Percentiles rank a stretch among this genome's conserved stretches.
Evolutionary conservation across 2,329 filamentous ascomycete species (phyloP).

Genomic region (Colletotrichum siamense): DNA sequence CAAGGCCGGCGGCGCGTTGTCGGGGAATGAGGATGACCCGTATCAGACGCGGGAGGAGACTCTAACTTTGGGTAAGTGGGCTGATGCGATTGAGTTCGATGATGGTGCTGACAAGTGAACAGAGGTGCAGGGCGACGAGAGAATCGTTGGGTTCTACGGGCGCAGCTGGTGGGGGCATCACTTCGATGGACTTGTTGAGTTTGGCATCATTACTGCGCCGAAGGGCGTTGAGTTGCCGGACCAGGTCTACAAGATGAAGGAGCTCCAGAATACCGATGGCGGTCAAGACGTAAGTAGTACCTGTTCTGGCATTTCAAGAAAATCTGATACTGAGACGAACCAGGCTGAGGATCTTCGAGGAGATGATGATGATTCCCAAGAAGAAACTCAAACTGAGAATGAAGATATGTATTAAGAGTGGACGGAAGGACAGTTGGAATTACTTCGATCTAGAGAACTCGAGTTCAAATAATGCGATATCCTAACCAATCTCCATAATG

Average conservation of each 20-base stretch:
- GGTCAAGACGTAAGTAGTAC: not conserved
- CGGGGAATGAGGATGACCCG: not conserved
- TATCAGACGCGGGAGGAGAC: constrained; percentile 3
- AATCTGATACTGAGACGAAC: not conserved
- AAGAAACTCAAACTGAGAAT: not conserved
- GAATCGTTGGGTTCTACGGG: constrained; percentile 53
- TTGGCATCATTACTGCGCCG: constrained; percentile 53
- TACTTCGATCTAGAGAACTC: fast-evolving
- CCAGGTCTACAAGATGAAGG: constrained; percentile 43
- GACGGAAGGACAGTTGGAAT: not conserved
- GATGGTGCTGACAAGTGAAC: constrained; percentile 22
- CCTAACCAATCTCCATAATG: not conserved
- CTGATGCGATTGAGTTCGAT: not conserved
- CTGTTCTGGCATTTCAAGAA: fast-evolving
- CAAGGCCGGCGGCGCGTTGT: constrained; percentile 24
- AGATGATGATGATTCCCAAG: not conserved
- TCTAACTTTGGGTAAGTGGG: constrained; percentile 22
- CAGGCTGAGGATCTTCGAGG: not conserved
- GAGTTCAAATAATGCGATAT: not conserved
- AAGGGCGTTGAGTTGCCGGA: constrained; percentile 43
- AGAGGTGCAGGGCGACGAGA: constrained; percentile 37
- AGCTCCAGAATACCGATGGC: constrained; percentile 41
- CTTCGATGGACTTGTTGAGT: constrained; percentile 38
- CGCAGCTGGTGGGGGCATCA: constrained; percentile 29
- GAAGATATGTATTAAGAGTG: not conserved